phyloP scores from a whole-genome alignment of 495 filamentous ascomycete species.

The Penicillium arizonense region DNA sequence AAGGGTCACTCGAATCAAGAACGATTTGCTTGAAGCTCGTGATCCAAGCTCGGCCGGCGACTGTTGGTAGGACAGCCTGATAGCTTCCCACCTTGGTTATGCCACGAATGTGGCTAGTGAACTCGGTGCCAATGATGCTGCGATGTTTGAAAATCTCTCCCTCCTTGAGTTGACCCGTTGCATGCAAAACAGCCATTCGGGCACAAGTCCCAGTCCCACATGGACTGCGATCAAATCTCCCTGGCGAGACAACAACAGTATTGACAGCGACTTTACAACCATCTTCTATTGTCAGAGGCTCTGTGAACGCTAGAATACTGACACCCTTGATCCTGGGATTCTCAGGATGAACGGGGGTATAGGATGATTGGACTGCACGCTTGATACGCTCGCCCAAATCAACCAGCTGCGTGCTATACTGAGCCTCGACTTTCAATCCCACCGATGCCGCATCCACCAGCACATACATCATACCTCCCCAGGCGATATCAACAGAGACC shows the following conservation, averaged over 20 bases:
- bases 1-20: constrained; percentile 31
- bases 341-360: constrained; percentile 33
- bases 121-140: constrained; percentile 32
- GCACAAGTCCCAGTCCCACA: constrained; percentile 38
- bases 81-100: constrained; percentile 25
- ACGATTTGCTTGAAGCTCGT: constrained; percentile 34
- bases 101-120: constrained; percentile 26
- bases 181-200: constrained; percentile 33
- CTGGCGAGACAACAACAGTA: constrained; percentile 34
- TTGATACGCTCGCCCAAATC: constrained; percentile 35
- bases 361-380: constrained; percentile 18
- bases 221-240: constrained; percentile 36
- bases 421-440: constrained; percentile 21
- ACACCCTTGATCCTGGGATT: constrained; percentile 29
- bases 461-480: constrained; percentile 36
- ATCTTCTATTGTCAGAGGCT: constrained; percentile 15
- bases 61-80: constrained; percentile 28
- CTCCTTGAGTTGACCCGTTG: constrained; percentile 22
- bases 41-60: constrained; percentile 35
- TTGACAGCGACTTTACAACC: constrained; percentile 24
- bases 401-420: constrained; percentile 18
- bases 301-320: constrained; percentile 27
- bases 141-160: constrained; percentile 30
- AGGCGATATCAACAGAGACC: constrained; percentile 32
- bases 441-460: constrained; percentile 30